Conservation (phyloP, 169 alveolate genomes). For the Babesia ovis region DNA sequence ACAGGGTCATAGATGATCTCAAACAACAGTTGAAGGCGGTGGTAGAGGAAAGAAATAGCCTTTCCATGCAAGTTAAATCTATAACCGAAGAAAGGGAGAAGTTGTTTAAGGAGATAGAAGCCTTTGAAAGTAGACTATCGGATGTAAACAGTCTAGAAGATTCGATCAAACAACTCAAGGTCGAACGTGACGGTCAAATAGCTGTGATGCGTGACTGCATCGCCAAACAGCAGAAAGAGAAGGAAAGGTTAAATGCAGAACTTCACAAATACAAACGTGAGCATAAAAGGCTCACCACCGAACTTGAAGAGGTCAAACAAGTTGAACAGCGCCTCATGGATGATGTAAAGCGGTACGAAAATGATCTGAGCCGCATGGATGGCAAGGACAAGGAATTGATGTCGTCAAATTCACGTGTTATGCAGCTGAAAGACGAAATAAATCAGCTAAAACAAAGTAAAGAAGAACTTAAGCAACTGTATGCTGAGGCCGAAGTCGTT, state of each 20-base stretch:
- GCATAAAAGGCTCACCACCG: neutral
- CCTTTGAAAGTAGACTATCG: neutral
- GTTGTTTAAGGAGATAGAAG: constrained; percentile 28
- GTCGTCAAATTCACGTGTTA: neutral
- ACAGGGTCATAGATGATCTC: neutral
- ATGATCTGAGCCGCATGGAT: neutral
- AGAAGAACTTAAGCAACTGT: neutral
- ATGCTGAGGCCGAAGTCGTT: constrained; percentile 11
- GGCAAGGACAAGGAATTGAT: constrained; percentile 32
- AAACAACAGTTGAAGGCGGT: constrained; percentile 14
- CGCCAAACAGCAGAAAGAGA: constrained; percentile 30
- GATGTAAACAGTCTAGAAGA: constrained; percentile 9
- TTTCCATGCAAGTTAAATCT: neutral
- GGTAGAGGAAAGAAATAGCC: neutral
- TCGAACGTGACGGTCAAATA: constrained; percentile 27
- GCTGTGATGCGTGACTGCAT: constrained; percentile 30
- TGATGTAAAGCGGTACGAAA: neutral
- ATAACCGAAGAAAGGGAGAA: constrained; percentile 10
- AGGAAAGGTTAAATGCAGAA: constrained; percentile 12
- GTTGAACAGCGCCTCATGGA: constrained; percentile 4
- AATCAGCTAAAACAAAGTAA: neutral
- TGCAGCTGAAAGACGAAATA: neutral
- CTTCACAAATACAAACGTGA: constrained; percentile 2
- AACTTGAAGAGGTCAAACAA: neutral
- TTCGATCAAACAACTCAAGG: constrained; percentile 1